Percentiles rank a stretch among this genome's conserved stretches.
These are phyloP conservation scores for Wickerhamiella lipophila DNA, from an alignment of 805 yeast genomes.

Conservation along the genomic window DNA sequence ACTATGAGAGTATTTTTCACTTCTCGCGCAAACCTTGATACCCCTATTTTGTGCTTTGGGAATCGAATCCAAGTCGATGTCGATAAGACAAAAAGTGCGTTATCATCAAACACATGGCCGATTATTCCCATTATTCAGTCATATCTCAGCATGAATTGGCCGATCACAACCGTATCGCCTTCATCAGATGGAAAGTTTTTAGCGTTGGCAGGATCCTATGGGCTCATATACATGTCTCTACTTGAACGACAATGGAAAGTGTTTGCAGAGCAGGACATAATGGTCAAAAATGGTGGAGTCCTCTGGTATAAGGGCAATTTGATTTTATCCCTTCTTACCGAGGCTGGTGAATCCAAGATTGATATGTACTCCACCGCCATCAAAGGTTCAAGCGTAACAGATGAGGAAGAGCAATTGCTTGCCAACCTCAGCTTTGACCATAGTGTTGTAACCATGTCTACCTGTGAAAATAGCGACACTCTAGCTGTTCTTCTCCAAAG, in stretches of 20 bases:
- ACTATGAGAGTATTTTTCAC: constrained; percentile 19
- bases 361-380: constrained; percentile 30
- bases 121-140: constrained; percentile 35
- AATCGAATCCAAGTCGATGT: constrained; percentile 35
- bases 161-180: constrained; percentile 32
- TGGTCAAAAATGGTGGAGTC: constrained; percentile 29
- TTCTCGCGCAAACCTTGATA: constrained; percentile 19
- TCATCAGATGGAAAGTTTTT: constrained; percentile 38
- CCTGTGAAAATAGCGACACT: constrained; percentile 20
- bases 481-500: constrained; percentile 29
- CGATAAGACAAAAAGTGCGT: constrained; percentile 35
- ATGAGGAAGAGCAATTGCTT: constrained; percentile 26
- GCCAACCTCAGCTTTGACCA: constrained; percentile 25
- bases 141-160: constrained; percentile 36
- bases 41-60: constrained; percentile 34
- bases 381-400: constrained; percentile 14
- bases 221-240: constrained; percentile 34
- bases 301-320: constrained; percentile 30
- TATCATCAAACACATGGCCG: constrained; percentile 35
- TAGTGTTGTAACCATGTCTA: constrained; percentile 24
- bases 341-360: constrained; percentile 23
- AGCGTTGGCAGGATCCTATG: constrained; percentile 39
- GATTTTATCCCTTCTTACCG: constrained; percentile 27
- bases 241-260: constrained; percentile 37
- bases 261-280: constrained; percentile 29